Conservation (phyloP, 495 filamentous ascomycete species). For the Xylaria sp. region DNA sequence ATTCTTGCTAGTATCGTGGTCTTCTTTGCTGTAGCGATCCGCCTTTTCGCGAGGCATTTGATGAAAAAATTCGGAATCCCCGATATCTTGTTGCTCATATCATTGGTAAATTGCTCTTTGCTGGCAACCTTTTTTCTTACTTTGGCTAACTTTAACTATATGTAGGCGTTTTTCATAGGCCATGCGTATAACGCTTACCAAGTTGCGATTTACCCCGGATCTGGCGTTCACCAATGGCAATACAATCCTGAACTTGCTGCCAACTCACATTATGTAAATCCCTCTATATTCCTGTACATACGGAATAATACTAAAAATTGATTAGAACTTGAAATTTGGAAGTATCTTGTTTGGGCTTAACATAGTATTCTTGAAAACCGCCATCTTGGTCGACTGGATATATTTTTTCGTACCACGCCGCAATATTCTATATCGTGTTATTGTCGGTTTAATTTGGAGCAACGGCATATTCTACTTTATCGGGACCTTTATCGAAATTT, state of each 20-base stretch:
- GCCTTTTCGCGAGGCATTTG: not conserved
- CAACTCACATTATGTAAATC: not conserved
- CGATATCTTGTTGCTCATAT: conserved; percentile 10
- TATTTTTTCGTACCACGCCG: conserved; percentile 34
- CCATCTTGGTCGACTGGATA: conserved; percentile 36
- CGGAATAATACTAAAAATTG: not conserved
- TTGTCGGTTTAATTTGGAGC: conserved; percentile 36
- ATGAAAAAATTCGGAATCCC: not conserved
- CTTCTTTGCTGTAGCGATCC: not conserved
- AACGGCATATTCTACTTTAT: conserved; percentile 36
- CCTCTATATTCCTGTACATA: not conserved
- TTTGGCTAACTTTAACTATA: not conserved
- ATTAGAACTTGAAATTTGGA: conserved; percentile 1
- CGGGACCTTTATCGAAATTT: conserved; percentile 35
- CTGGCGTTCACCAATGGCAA: conserved; percentile 13
- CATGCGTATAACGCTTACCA: not conserved
- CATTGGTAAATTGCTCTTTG: not conserved
- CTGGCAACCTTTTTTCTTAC: too few relatives aligned
- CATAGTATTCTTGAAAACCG: conserved; percentile 32
- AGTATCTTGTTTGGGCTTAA: conserved; percentile 30
- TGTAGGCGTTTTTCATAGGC: not conserved
- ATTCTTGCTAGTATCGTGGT: not conserved
- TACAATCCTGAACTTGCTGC: conserved; percentile 1
- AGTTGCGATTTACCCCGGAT: conserved; percentile 16
- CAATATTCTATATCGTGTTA: conserved; percentile 38